Percentiles rank a stretch among this genome's conserved stretches.
These are phyloP conservation scores for Pyrus pyrifolia DNA, from an alignment of 306 rosid genomes.

Conservation along the genomic window DNA sequence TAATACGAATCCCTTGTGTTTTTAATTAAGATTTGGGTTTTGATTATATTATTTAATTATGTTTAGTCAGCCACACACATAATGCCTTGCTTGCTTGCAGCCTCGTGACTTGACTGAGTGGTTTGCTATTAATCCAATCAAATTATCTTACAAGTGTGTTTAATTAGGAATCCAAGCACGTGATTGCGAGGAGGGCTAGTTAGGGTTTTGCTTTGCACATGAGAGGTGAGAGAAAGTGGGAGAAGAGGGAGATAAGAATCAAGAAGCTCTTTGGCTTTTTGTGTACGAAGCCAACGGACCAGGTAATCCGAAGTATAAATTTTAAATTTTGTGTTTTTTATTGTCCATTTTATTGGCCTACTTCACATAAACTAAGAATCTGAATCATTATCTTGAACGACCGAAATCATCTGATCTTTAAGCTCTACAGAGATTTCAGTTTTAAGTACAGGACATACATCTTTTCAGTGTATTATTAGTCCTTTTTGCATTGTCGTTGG, in stretches of 20 bases:
- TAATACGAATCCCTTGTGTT: slow-evolving; percentile 16
- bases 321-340: no score
- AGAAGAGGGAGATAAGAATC: background rate
- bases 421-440: no score
- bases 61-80: slow-evolving; percentile 1
- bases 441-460: slow-evolving; percentile 17
- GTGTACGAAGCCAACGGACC: no score
- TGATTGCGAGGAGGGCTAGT: slow-evolving; percentile 12
- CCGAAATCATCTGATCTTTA: no score
- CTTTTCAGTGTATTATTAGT: slow-evolving; percentile 20
- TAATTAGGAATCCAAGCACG: slow-evolving; percentile 56
- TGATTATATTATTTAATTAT: slow-evolving; percentile 13
- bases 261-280: no score
- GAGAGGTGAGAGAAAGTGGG: slow-evolving; percentile 20
- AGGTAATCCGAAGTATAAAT: no score
- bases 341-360: accelerated
- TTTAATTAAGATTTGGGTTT: background rate
- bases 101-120: slow-evolving; percentile 44
- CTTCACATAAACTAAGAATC: no score
- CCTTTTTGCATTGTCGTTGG: slow-evolving; percentile 20
- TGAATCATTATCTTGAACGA: accelerated
- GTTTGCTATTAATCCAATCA: slow-evolving; percentile 24
- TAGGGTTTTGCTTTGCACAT: slow-evolving; percentile 12
- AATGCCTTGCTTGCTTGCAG: slow-evolving; percentile 15
- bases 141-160: slow-evolving; percentile 30